Percentiles rank a stretch among this genome's conserved stretches.
Conservation (phyloP, 805 yeast genomes). For the Lipomyces anomalus region DNA sequence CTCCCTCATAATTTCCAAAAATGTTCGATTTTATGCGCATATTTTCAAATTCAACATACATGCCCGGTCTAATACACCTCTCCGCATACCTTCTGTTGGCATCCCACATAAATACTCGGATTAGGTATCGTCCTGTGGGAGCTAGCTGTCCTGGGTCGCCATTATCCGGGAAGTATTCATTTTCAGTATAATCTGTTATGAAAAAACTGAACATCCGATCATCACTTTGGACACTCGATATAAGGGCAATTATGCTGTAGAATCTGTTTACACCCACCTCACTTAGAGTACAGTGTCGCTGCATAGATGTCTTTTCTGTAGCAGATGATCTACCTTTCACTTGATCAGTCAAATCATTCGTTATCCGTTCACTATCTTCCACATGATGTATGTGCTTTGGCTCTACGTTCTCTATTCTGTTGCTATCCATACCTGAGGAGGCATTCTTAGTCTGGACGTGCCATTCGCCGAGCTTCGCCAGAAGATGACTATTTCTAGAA, state of each 20-base stretch:
- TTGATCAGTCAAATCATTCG: too few relatives aligned
- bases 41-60: not conserved
- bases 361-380: too few relatives aligned
- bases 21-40: not conserved
- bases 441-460: too few relatives aligned
- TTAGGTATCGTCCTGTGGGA: not conserved
- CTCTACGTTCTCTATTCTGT: too few relatives aligned
- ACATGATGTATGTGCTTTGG: too few relatives aligned
- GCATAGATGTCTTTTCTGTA: too few relatives aligned
- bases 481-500: too few relatives aligned
- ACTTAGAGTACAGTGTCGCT: too few relatives aligned
- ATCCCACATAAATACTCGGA: not conserved
- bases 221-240: not conserved
- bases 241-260: not conserved
- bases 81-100: not conserved
- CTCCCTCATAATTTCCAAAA: not conserved
- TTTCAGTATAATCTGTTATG: not conserved
- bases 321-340: too few relatives aligned
- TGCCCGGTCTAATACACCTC: not conserved
- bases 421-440: too few relatives aligned
- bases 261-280: not conserved
- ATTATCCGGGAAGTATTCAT: not conserved
- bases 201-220: not conserved
- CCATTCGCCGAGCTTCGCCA: too few relatives aligned
- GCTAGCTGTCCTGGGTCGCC: too few relatives aligned